Base-by-base conservation (phyloP, 2,329 filamentous ascomycete genomes). In the Cytospora piceicola region DNA sequence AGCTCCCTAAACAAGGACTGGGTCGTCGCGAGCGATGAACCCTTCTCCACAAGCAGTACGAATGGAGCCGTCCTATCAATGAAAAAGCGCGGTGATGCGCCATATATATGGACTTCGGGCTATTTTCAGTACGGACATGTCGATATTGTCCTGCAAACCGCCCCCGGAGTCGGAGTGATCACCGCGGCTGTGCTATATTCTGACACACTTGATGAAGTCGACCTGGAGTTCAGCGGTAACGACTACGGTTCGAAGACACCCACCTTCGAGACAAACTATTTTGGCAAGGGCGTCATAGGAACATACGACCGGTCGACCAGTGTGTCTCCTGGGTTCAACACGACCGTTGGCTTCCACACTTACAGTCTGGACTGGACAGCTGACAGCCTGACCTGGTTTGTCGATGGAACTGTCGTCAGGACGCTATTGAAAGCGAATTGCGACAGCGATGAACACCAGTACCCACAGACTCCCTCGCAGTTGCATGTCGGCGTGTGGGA, bases 401-500 rank as follows among this genome's bases (percentile, higher is more conserved):
- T 62, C 29, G 60, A 62, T 8, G 60, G 24, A 4, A 34, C 32
- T 24, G 15, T 34, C 42, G 60, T 62, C 29, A 32, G 60, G 36
- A 36, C 15, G 6, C 39, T 62, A 9, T 49, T n/a, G 14, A 62
- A 55, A n/a, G 46, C 30, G 34, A 32, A 62, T 14, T 62, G 60
- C 17, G 60, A 62, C 27, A 49, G 29, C 17, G 36, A 42, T 9
- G 36, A 56, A 9, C 60, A 62, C 14, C 60, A 62, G 11, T 62
- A 62, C 20, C 60, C 60, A 9, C 52, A 62, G 29, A 62, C 60
- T 4, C 60, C 60, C 1, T 49, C 60, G n/a, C 39, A 53, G 7
- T 62, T 62, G n/a, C 60, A 62, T 39, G 24, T 62, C 29, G 60
- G 60, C 17, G 60, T 42, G 36, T 62, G 60, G 60, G 36, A 49